phyloP scores from a whole-genome alignment of 306 rosid species.

The Quercus suber region DNA sequence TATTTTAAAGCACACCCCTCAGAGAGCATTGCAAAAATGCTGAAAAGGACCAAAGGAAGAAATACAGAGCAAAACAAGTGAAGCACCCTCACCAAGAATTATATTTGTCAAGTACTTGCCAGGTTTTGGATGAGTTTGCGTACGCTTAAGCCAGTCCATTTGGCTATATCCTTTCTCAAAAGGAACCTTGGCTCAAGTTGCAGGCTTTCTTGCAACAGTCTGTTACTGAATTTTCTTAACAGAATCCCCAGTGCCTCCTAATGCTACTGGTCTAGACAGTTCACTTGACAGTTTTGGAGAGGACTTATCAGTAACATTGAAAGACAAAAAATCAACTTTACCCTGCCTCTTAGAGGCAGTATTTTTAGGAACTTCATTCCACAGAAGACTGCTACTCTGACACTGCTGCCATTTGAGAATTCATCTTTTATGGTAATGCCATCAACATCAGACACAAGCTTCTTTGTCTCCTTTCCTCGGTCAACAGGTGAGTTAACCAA shows the following conservation, averaged over 20 bases:
- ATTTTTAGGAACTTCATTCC: conserved; percentile 37
- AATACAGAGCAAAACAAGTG: background rate
- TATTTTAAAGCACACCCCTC: background rate
- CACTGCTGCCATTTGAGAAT: conserved; percentile 24
- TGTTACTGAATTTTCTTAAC: conserved; percentile 19
- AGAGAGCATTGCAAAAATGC: background rate
- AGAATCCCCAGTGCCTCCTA: conserved; percentile 32
- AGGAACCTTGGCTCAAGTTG: conserved; percentile 78
- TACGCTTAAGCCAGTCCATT: conserved; percentile 96
- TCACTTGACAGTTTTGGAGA: conserved; percentile 35
- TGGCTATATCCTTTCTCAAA: conserved; percentile 96
- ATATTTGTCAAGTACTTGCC: conserved; percentile 55
- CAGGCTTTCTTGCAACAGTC: conserved; percentile 41
- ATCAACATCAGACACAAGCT: conserved; percentile 58
- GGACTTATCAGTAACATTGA: conserved; percentile 50
- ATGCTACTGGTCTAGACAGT: conserved; percentile 10
- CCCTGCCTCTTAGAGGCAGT: conserved; percentile 44
- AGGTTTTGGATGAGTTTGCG: conserved; percentile 87
- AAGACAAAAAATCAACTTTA: conserved; percentile 70
- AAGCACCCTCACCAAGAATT: background rate
- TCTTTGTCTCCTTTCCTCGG: conserved; percentile 39
- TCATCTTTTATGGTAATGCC: conserved; percentile 51
- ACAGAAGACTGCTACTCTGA: conserved; percentile 26
- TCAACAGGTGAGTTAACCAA: conserved; percentile 54
- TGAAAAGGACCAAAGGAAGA: background rate